Base-by-base conservation (phyloP, 164 flowering plant species). In the Sextonia rubra region DNA sequence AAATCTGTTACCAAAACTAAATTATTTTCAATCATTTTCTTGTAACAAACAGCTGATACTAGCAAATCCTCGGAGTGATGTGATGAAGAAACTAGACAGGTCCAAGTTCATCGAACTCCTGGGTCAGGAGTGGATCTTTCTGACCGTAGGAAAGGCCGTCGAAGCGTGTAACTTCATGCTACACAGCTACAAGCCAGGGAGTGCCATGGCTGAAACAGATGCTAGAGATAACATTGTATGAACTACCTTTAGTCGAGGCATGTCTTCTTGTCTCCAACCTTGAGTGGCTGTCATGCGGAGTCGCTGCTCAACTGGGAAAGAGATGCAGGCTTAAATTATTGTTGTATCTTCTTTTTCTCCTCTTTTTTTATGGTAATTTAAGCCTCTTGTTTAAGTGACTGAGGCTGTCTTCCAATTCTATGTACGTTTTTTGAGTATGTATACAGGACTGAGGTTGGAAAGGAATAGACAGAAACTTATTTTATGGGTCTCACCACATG, bases 91-190 rank as follows among this genome's bases (percentile, higher is more conserved):
- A 82, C 80, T 91, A 11, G 77, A 83, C 76, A 87, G 80, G 68
- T 85, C 92, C 2, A 83, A 88, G 68, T 80, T 90, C 71, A 75
- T 91, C 0, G 89, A 86, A 5, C 61, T 24, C 0, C 72, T 90
- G 2, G 98, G 93, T 3, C 80, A 80, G 26, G 93, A 91, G 58
- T 86, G 88, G 91, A 80, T 90, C 18, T 86, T 79, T 77, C 78
- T 90, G 2, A 86, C 97, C 15, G 88, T 88, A 1, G 87, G 78
- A 30, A 93, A 93, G 55, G 97, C 97, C 0, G 97, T 89, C 0
- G 76, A 72, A 18, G 86, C 91, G 2, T 89, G 96, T 76, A 85
- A 83, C 72, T 86, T 83, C 79, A 81, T 85, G 88, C 82, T 89
- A 22, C 91, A 87, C 26, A 68, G 85, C 1, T 79, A 60, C 80